Percentiles rank a stretch among this genome's conserved stretches.
phyloP scores from a whole-genome alignment of 106 monocot species.

The Platanthera zijinensis region DNA sequence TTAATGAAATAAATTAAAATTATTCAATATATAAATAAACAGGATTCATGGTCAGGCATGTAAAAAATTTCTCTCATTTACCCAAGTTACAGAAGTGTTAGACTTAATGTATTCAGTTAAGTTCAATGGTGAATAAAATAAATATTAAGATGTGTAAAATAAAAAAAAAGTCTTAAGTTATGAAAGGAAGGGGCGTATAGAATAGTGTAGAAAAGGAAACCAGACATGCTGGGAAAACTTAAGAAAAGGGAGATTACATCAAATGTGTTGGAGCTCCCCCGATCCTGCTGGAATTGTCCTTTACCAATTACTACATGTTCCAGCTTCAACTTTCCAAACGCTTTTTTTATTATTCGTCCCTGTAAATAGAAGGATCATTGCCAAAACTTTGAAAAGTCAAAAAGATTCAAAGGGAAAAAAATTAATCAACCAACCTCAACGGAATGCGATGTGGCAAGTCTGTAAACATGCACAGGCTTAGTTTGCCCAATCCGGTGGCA shows the following conservation, averaged over 20 bases:
- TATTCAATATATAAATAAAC: too few relatives aligned
- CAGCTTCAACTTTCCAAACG: slow-evolving; percentile 80
- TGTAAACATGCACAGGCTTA: slow-evolving; percentile 80
- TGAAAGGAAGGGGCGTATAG: too few relatives aligned
- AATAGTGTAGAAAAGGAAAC: too few relatives aligned
- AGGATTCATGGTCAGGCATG: too few relatives aligned
- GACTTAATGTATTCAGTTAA: too few relatives aligned
- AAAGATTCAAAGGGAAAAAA: not conserved
- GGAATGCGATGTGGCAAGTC: slow-evolving; percentile 82
- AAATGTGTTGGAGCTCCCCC: slow-evolving; percentile 39
- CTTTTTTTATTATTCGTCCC: slow-evolving; percentile 83
- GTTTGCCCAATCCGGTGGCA: slow-evolving; percentile 98
- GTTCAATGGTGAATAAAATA: too few relatives aligned
- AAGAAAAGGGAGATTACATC: slow-evolving; percentile 36
- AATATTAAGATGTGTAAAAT: too few relatives aligned
- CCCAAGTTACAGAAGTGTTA: too few relatives aligned
- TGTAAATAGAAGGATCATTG: slow-evolving; percentile 11
- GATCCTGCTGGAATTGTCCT: slow-evolving; percentile 90
- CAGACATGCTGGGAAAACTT: not conserved
- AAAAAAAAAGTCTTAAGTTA: too few relatives aligned
- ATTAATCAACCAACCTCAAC: slow-evolving; percentile 47
- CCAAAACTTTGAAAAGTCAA: not conserved
- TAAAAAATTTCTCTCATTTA: too few relatives aligned
- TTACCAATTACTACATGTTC: slow-evolving; percentile 95
- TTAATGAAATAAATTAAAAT: too few relatives aligned